These are phyloP conservation scores for Geotrichum klebahnii DNA, from an alignment of 1,139 yeast genomes.

Conservation along the genomic window DNA sequence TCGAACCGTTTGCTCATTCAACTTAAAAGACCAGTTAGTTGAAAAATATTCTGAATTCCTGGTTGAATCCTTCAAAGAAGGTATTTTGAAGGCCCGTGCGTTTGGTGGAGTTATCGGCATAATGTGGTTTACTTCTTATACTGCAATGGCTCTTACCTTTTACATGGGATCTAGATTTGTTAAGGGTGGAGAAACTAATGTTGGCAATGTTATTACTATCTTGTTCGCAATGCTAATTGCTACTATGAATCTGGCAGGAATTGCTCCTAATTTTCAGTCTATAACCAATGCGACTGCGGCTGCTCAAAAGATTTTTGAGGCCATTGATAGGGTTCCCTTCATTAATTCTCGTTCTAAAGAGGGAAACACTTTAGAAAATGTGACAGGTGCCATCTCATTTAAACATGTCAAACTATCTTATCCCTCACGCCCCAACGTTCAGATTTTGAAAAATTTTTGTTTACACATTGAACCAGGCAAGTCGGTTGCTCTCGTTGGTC, in stretches of 20 bases:
- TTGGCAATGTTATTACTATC: conserved; percentile 39
- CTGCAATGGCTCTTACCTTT: conserved; percentile 45
- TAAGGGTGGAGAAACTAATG: conserved; percentile 36
- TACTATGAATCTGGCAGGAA: conserved; percentile 41
- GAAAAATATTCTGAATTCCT: too few relatives aligned
- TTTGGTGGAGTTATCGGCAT: too few relatives aligned
- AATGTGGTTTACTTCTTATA: too few relatives aligned
- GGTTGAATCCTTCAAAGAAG: too few relatives aligned
- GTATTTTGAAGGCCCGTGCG: too few relatives aligned
- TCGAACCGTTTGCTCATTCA: too few relatives aligned
- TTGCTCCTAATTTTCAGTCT: conserved; percentile 43
- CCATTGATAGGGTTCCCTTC: conserved; percentile 42
- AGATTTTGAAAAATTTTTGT: conserved; percentile 60
- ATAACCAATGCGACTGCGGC: conserved; percentile 43
- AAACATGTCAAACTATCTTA: conserved; percentile 64
- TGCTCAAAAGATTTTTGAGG: conserved; percentile 42
- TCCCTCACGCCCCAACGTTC: conserved; percentile 81
- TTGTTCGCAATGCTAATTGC: conserved; percentile 44
- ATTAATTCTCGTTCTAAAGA: conserved; percentile 37
- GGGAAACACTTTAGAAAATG: conserved; percentile 36
- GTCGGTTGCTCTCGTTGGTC: conserved; percentile 84
- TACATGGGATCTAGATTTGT: conserved; percentile 45
- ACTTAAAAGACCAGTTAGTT: too few relatives aligned
- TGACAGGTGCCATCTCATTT: conserved; percentile 58
- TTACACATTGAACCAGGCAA: conserved; percentile 64